Evolutionary conservation across 805 yeast species (phyloP).

Genomic region (Jamesozyma lodderae): DNA sequence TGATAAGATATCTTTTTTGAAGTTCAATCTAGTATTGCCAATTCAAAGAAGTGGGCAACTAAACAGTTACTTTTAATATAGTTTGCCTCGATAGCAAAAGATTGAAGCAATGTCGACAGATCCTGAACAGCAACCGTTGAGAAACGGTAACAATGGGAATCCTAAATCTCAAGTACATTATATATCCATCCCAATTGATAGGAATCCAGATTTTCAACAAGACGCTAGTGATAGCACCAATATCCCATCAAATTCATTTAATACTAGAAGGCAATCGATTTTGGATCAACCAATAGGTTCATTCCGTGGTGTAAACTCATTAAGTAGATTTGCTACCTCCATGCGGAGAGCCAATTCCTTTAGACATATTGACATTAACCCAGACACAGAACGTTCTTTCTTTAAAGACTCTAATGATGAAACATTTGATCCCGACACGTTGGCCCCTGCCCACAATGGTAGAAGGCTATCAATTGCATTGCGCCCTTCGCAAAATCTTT

Average conservation of each 20-base stretch:
- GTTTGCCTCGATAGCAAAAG: too few species aligned
- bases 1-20: too few species aligned
- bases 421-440: constrained; percentile 55
- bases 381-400: constrained; percentile 45
- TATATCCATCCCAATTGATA: constrained; percentile 27
- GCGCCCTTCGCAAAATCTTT: constrained; percentile 6
- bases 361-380: constrained; percentile 40
- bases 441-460: constrained; percentile 59
- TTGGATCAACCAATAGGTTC: constrained; percentile 46
- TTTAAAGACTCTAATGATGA: constrained; percentile 54
- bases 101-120: constrained; percentile 2
- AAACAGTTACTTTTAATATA: too few species aligned
- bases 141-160: constrained; percentile 1
- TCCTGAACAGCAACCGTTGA: constrained; percentile 7
- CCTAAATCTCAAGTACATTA: constrained; percentile 21
- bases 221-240: background rate
- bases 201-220: constrained; percentile 10
- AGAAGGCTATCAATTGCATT: constrained; percentile 43
- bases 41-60: too few species aligned
- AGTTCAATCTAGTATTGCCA: too few species aligned
- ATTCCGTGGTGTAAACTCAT: constrained; percentile 55
- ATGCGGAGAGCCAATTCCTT: constrained; percentile 72
- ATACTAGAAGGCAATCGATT: constrained; percentile 31
- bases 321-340: constrained; percentile 73
- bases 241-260: background rate